Evolutionary conservation across 2,329 filamentous ascomycete species (phyloP).

Genomic region (Chaetomium strumarium): DNA sequence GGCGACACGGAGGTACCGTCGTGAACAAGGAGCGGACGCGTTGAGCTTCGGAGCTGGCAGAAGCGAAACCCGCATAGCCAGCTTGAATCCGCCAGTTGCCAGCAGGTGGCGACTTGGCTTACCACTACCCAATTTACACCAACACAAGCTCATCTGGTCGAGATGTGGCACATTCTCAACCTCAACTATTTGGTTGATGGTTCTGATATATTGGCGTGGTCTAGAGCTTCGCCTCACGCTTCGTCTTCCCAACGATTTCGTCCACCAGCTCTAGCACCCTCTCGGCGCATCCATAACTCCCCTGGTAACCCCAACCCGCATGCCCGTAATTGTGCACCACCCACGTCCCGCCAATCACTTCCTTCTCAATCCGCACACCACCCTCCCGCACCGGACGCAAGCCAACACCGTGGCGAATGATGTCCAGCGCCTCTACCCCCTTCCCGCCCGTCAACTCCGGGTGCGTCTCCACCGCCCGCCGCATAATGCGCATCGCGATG

Average conservation of each 20-base stretch:
- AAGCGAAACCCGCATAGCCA: no score
- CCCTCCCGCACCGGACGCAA: constrained; percentile 67
- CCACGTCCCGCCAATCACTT: constrained; percentile 55
- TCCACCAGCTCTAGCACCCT: constrained; percentile 61
- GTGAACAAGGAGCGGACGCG: no score
- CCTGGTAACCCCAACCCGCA: constrained; percentile 70
- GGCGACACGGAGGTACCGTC: background rate
- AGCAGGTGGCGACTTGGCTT: no score
- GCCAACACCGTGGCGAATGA: constrained; percentile 78
- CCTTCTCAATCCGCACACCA: constrained; percentile 70
- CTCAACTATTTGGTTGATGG: background rate
- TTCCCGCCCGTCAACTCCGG: constrained; percentile 59
- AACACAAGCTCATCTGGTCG: no score
- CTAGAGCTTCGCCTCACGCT: constrained; percentile 24
- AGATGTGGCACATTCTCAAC: no score
- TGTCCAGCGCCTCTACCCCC: constrained; percentile 65
- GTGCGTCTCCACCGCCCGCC: constrained; percentile 59
- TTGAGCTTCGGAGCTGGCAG: no score
- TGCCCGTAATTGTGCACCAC: constrained; percentile 82
- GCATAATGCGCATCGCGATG: constrained; percentile 78
- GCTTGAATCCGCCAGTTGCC: no score
- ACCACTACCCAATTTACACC: no score
- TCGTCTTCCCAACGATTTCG: constrained; percentile 42
- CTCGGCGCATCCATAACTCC: constrained; percentile 64
- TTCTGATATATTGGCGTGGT: background rate